Evolutionary conservation across 2,329 filamentous ascomycete species (phyloP).

Genomic region (Coleophoma cylindrospora): DNA sequence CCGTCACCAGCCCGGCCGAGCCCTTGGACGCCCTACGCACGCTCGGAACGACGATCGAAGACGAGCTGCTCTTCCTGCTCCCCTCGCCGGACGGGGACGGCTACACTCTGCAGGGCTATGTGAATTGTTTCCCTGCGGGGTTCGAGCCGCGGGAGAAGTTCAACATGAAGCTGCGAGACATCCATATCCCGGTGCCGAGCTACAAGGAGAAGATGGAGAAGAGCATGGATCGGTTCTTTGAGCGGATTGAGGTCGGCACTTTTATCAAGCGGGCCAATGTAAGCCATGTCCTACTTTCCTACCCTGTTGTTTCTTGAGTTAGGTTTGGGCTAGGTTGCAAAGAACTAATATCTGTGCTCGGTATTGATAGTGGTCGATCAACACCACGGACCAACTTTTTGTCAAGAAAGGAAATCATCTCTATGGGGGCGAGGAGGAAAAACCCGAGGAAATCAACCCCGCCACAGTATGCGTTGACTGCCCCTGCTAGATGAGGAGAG

Average conservation of each 20-base stretch:
- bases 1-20: conserved; percentile 23
- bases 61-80: conserved; percentile 54
- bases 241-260: conserved; percentile 43
- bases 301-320: too few species aligned
- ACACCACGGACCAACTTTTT: conserved; percentile 33
- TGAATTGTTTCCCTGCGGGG: conserved; percentile 51
- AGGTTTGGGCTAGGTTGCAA: too few species aligned
- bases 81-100: conserved; percentile 30
- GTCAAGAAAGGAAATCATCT: conserved; percentile 35
- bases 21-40: conserved; percentile 37
- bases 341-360: too few species aligned
- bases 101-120: conserved; percentile 52
- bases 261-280: conserved; percentile 50
- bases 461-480: conserved; percentile 28
- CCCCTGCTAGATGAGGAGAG: too few species aligned
- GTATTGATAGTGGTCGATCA: conserved; percentile 34
- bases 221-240: conserved; percentile 59
- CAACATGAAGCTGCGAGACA: conserved; percentile 42
- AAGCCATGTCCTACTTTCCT: neutral
- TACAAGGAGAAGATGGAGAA: conserved; percentile 51
- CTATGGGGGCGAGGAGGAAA: conserved; percentile 26
- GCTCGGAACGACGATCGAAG: conserved; percentile 48
- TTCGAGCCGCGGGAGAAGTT: conserved; percentile 52
- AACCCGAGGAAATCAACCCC: conserved; percentile 35
- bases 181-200: conserved; percentile 53